Evolutionary conservation across 2,329 filamentous ascomycete genomes (phyloP).

Genomic region (Didymella arachidicola): DNA sequence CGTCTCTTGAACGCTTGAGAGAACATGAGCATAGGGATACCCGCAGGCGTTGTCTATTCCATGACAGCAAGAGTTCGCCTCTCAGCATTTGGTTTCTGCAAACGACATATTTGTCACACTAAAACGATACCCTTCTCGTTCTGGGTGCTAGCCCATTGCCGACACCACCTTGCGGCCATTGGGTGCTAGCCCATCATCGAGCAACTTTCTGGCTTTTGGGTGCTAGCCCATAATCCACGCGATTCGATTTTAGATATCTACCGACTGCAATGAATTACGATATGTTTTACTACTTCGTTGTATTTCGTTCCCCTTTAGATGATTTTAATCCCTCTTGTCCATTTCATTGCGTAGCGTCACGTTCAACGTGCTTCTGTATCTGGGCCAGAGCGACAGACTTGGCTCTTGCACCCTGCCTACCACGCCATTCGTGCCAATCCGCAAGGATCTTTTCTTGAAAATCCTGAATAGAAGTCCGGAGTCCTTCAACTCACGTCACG

Average conservation of each 20-base stretch:
- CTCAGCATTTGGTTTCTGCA: background rate
- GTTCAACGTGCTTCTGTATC: slow-evolving; percentile 1
- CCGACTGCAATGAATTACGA: background rate
- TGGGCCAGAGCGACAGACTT: slow-evolving; percentile 2
- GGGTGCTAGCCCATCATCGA: background rate
- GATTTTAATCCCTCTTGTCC: background rate
- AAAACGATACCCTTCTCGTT: background rate
- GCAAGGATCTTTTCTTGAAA: background rate
- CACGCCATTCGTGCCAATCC: background rate
- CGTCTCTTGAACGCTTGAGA: background rate
- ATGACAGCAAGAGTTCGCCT: background rate
- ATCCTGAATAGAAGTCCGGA: background rate
- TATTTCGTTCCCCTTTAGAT: background rate
- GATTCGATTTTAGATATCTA: background rate
- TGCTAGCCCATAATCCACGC: background rate
- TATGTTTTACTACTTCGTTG: background rate
- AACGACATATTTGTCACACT: background rate
- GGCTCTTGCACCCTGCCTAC: background rate
- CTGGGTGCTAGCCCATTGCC: background rate
- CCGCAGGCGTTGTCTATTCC: background rate
- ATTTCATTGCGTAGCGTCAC: background rate
- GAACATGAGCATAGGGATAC: background rate
- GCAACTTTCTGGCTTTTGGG: background rate
- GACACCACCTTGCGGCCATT: background rate
- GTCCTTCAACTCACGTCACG: background rate